phyloP scores from a whole-genome alignment of 352 stramenopile species.

The Globisporangium okanoganense region DNA sequence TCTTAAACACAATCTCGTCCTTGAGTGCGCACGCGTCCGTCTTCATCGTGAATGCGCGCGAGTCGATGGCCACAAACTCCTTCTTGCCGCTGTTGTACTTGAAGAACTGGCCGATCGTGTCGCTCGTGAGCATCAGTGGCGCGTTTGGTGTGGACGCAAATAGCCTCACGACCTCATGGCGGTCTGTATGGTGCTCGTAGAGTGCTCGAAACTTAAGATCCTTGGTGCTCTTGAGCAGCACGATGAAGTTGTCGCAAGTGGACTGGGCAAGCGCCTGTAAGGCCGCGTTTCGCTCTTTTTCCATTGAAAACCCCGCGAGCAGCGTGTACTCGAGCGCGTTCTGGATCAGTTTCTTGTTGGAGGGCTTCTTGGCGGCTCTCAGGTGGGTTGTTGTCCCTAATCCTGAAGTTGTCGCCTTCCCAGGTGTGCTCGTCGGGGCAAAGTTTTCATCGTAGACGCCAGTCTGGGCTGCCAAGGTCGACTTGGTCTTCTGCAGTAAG shows the following conservation, averaged over 20 bases:
- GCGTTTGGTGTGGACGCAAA: conserved; percentile 33
- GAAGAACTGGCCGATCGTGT: conserved; percentile 68
- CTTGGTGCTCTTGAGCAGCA: conserved; percentile 67
- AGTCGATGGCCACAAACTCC: conserved; percentile 60
- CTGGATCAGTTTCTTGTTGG: conserved; percentile 70
- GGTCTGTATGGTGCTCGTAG: conserved; percentile 60
- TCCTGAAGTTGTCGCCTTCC: not conserved
- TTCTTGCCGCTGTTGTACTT: conserved; percentile 86
- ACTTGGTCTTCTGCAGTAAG: conserved; percentile 8
- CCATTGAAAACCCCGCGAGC: conserved; percentile 55
- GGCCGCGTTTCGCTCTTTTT: conserved; percentile 45
- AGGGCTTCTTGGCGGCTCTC: conserved; percentile 31
- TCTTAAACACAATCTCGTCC: conserved; percentile 52
- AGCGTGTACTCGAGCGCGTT: conserved; percentile 82
- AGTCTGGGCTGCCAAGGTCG: not conserved
- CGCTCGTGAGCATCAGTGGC: conserved; percentile 24
- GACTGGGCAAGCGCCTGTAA: conserved; percentile 42
- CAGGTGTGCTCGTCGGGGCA: not conserved
- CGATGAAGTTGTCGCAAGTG: conserved; percentile 62
- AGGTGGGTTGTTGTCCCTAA: conserved; percentile 2
- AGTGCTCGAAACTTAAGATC: conserved; percentile 73
- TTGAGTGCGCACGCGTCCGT: conserved; percentile 67
- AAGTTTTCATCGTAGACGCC: not conserved
- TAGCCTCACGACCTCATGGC: conserved; percentile 33
- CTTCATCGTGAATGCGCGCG: conserved; percentile 64